Evolutionary conservation across 2,329 filamentous ascomycete genomes (phyloP).

Genomic region (Trichoderma sp.): DNA sequence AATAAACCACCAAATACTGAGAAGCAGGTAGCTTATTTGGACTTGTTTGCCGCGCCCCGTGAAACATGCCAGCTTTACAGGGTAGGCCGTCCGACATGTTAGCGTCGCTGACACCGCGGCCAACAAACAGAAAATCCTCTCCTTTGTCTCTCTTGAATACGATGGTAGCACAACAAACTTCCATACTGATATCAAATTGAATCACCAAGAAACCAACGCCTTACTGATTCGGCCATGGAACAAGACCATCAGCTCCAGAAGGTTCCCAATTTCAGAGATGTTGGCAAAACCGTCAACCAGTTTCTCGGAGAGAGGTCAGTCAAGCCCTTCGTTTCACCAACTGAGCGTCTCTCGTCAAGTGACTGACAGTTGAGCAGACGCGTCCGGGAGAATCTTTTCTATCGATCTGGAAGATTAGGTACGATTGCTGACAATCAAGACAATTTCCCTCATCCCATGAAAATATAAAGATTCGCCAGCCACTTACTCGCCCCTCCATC

Average conservation of each 20-base stretch:
- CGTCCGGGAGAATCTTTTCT: conserved; percentile 62
- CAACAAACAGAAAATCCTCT: background rate
- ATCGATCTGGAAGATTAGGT: conserved; percentile 64
- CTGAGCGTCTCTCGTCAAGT: background rate
- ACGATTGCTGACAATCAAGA: conserved; percentile 13
- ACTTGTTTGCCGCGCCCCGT: background rate
- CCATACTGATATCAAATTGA: background rate
- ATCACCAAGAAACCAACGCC: background rate
- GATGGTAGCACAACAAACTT: background rate
- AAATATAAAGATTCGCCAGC: background rate
- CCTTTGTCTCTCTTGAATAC: background rate
- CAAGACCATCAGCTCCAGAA: conserved; percentile 24
- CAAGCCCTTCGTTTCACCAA: conserved; percentile 17
- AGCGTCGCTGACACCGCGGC: background rate
- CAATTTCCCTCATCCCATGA: background rate
- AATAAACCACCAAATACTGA: background rate
- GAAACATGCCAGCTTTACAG: background rate
- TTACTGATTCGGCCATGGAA: background rate
- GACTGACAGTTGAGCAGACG: conserved; percentile 32
- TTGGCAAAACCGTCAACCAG: conserved; percentile 64
- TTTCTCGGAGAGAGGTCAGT: conserved; percentile 57
- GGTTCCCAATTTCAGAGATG: conserved; percentile 74
- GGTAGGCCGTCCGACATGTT: background rate
- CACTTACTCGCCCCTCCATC: background rate
- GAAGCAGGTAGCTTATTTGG: background rate